These are phyloP conservation scores for Ophiostoma pallidulum DNA, from an alignment of 2,329 filamentous ascomycete species.

Conservation along the genomic window DNA sequence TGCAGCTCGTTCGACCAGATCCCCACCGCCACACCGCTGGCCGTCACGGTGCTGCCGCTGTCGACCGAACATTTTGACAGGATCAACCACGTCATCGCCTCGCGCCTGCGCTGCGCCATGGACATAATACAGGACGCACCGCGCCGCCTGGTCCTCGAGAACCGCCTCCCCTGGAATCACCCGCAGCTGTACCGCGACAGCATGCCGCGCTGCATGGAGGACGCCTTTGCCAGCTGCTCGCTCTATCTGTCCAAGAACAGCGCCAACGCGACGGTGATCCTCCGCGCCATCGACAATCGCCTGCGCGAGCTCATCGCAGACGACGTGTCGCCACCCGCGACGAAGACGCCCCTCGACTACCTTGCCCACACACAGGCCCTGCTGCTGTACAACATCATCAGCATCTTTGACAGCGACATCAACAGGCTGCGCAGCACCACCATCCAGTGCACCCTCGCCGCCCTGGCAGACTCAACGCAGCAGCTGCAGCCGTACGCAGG, in stretches of 20 bases:
- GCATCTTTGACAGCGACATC: conserved; percentile 35
- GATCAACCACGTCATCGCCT: conserved; percentile 8
- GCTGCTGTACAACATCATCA: conserved; percentile 36
- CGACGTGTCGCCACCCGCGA: too few species aligned
- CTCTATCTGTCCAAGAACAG: conserved; percentile 41
- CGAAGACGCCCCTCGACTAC: conserved; percentile 21
- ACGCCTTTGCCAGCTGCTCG: conserved; percentile 43
- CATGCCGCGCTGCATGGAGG: conserved; percentile 44
- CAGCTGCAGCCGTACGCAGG: conserved; percentile 21
- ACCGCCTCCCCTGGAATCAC: conserved; percentile 45
- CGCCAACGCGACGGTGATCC: conserved; percentile 38
- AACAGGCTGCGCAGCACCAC: conserved; percentile 23
- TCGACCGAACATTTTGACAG: too few species aligned
- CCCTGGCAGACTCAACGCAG: conserved; percentile 26
- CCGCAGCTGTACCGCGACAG: conserved; percentile 37
- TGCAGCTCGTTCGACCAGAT: background rate
- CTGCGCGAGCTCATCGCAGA: conserved; percentile 33
- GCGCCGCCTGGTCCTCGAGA: conserved; percentile 37
- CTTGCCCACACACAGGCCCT: conserved; percentile 34
- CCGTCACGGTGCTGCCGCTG: background rate
- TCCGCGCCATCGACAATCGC: conserved; percentile 37
- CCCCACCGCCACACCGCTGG: background rate
- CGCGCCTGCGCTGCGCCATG: conserved; percentile 34
- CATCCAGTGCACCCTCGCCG: conserved; percentile 22
- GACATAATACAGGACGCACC: conserved; percentile 43